Conservation (phyloP, 2,329 filamentous ascomycete species). For the Arthrobotrys musiformis region DNA sequence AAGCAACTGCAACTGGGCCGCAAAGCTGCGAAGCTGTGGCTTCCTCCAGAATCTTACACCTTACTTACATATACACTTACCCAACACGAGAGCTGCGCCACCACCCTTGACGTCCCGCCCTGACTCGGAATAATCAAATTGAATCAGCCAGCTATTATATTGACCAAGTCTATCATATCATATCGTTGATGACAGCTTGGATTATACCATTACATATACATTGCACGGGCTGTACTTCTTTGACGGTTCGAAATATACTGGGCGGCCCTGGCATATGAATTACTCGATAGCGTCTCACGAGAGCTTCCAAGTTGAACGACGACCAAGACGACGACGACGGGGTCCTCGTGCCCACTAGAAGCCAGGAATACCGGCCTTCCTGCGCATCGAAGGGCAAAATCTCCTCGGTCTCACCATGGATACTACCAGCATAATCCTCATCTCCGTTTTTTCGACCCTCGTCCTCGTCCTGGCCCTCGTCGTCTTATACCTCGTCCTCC, state of each 20-base stretch:
- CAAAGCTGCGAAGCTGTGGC: background rate
- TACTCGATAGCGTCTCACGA: conserved; percentile 12
- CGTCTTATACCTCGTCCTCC: conserved; percentile 43
- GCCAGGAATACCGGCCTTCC: conserved; percentile 48
- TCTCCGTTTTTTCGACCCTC: conserved; percentile 48
- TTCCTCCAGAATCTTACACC: conserved; percentile 15
- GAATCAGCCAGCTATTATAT: no score
- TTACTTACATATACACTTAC: no score
- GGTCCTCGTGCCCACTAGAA: conserved; percentile 37
- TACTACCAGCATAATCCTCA: conserved; percentile 42
- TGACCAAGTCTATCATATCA: no score
- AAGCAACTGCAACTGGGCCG: background rate
- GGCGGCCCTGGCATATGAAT: background rate
- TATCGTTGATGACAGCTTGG: conserved; percentile 6
- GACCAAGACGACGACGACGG: background rate
- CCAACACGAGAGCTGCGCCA: conserved; percentile 23
- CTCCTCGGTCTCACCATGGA: conserved; percentile 13
- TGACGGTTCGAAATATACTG: background rate
- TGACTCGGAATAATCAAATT: no score
- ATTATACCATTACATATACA: background rate
- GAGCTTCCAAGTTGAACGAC: conserved; percentile 20
- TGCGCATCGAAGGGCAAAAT: conserved; percentile 46
- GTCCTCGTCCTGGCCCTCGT: conserved; percentile 36
- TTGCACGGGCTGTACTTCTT: no score
- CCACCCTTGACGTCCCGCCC: conserved; percentile 7